These are phyloP conservation scores for Trichoderma semiorbis DNA, from an alignment of 2,329 filamentous ascomycete genomes.

Conservation along the genomic window DNA sequence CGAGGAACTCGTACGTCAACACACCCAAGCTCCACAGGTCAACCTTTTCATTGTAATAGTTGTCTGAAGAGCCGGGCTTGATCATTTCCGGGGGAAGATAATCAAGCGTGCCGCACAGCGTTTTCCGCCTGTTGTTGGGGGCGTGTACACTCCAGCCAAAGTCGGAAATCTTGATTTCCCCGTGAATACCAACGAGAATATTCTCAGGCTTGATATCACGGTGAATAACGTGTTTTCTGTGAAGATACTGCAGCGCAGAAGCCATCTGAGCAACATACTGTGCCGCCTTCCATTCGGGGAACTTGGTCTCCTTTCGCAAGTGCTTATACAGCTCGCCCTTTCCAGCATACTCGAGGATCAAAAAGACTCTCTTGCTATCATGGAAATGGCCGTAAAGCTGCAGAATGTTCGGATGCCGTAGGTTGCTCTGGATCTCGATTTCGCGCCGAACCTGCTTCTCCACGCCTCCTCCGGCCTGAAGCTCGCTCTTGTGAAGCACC, in stretches of 20 bases:
- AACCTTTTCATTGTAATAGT: slow-evolving; percentile 92
- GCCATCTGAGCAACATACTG: slow-evolving; percentile 73
- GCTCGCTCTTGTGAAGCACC: slow-evolving; percentile 66
- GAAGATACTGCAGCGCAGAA: slow-evolving; percentile 28
- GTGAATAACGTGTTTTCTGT: slow-evolving; percentile 33
- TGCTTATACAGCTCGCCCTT: slow-evolving; percentile 68
- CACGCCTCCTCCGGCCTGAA: slow-evolving; percentile 67
- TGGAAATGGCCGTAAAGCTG: slow-evolving; percentile 69
- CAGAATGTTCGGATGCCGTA: slow-evolving; percentile 64
- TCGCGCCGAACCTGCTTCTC: slow-evolving; percentile 70
- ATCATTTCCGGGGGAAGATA: slow-evolving; percentile 99
- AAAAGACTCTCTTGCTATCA: slow-evolving; percentile 67
- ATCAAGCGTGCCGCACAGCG: slow-evolving; percentile 95
- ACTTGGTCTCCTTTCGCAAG: slow-evolving; percentile 61
- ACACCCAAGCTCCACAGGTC: slow-evolving; percentile 96
- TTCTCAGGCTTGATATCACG: slow-evolving; percentile 74
- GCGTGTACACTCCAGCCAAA: slow-evolving; percentile 99
- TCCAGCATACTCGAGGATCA: slow-evolving; percentile 67
- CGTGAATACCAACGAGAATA: slow-evolving; percentile 69
- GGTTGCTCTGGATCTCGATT: slow-evolving; percentile 70
- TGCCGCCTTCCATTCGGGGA: slow-evolving; percentile 66
- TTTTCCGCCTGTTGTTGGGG: slow-evolving; percentile 87
- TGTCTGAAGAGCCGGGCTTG: slow-evolving; percentile 73
- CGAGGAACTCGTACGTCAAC: slow-evolving; percentile 91
- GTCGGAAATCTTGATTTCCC: slow-evolving; percentile 97